phyloP scores from a whole-genome alignment of 352 stramenopile genomes.

The Phytophthora meadii region DNA sequence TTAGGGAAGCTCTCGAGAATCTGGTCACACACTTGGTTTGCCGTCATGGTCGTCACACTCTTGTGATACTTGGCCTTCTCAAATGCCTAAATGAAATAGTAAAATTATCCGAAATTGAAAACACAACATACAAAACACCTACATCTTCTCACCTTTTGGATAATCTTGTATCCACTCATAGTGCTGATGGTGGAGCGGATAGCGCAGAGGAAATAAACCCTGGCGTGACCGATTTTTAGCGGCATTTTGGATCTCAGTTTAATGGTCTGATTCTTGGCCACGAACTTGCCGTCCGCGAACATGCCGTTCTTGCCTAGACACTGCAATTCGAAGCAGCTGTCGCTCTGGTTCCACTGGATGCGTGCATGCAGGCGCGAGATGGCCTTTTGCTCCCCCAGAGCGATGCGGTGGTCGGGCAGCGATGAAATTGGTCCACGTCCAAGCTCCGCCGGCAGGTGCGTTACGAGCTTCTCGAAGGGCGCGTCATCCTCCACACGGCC shows the following conservation, averaged over 20 bases:
- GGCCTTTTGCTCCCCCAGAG: constrained; percentile 83
- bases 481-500: constrained; percentile 66
- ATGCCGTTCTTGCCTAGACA: constrained; percentile 88
- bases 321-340: constrained; percentile 78
- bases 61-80: constrained; percentile 83
- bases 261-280: constrained; percentile 77
- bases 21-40: constrained; percentile 71
- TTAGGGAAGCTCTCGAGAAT: constrained; percentile 79
- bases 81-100: constrained; percentile 52
- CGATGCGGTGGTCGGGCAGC: constrained; percentile 54
- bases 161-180: constrained; percentile 85
- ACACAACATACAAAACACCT: background rate
- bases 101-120: constrained; percentile 7
- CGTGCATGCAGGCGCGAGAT: constrained; percentile 79
- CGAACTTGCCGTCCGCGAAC: constrained; percentile 70
- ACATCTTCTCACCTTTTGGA: constrained; percentile 59
- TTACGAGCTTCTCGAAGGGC: constrained; percentile 81
- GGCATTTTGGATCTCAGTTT: constrained; percentile 75
- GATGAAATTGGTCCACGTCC: constrained; percentile 58
- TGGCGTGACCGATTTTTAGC: constrained; percentile 78
- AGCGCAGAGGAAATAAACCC: constrained; percentile 80
- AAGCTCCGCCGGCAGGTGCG: constrained; percentile 76
- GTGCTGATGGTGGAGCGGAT: constrained; percentile 79
- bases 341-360: constrained; percentile 80
- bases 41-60: constrained; percentile 50